Evolutionary conservation across 176 grass and related monocot genomes (phyloP).

Genomic region (Panicum miliaceum): DNA sequence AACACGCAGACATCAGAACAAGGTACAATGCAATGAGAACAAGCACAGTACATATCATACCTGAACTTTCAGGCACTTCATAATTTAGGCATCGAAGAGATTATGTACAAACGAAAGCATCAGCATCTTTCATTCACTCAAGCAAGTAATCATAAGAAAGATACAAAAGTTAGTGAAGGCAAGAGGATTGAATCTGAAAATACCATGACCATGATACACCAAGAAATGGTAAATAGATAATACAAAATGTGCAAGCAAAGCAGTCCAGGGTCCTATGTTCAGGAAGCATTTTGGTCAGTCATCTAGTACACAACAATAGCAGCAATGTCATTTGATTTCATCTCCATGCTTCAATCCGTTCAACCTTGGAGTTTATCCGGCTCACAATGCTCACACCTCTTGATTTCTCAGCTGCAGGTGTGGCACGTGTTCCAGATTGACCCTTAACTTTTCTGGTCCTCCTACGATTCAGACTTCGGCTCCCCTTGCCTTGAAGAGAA

Average conservation of each 20-base stretch:
- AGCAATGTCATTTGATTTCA: slow-evolving; percentile 42
- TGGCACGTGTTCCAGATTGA: slow-evolving; percentile 42
- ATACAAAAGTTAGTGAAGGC: slow-evolving; percentile 33
- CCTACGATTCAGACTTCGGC: slow-evolving; percentile 48
- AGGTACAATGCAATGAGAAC: not conserved
- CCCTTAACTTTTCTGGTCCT: slow-evolving; percentile 72
- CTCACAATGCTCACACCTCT: slow-evolving; percentile 78
- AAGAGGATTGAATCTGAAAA: slow-evolving; percentile 21
- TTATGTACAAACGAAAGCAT: slow-evolving; percentile 31
- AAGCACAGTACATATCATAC: not conserved
- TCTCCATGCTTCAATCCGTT: slow-evolving; percentile 92
- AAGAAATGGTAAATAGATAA: slow-evolving; percentile 29
- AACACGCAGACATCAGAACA: not conserved
- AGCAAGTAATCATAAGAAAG: slow-evolving; percentile 40
- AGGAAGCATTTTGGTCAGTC: slow-evolving; percentile 54
- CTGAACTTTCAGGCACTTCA: slow-evolving; percentile 16
- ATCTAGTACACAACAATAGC: slow-evolving; percentile 47
- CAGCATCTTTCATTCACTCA: slow-evolving; percentile 14
- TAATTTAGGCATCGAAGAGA: not conserved
- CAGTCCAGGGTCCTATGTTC: slow-evolving; percentile 40
- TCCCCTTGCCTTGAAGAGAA: slow-evolving; percentile 52
- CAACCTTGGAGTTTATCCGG: slow-evolving; percentile 76
- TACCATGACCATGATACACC: slow-evolving; percentile 33
- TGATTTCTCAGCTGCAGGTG: slow-evolving; percentile 56
- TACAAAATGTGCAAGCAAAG: slow-evolving; percentile 44